Base-by-base conservation (phyloP, 805 yeast genomes). In the Candida sakaeoensis region DNA sequence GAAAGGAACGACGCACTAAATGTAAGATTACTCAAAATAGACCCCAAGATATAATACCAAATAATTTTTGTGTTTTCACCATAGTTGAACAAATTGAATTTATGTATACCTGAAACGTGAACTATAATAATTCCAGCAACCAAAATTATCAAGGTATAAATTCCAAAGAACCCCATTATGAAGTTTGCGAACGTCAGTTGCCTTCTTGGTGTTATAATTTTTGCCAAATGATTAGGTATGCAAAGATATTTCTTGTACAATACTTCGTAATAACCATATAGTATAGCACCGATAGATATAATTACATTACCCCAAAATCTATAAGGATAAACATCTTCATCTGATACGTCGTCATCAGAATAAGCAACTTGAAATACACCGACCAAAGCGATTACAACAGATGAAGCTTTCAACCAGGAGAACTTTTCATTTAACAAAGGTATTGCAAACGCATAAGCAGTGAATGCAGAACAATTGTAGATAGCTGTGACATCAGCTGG, bases 401-500 rank as follows among this genome's bases (percentile, higher is more conserved):
- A 77, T 21, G 68, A 52, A 8, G 78, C 70, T 58, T 88, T 87
- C 37, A 75, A 52, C 68, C 77, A 68, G 3, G 81, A 75, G 51
- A 86, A 77, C 35, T 60, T 65, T 52, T 88, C 96, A 24, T 75
- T 65, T 37, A 88, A 65, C 15, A 88, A 59, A 1, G 89, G 85
- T 19, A 88, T 80, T 3, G 95, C 87, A 60, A 88, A 87, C 12
- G 85, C 75, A 53, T 88, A 82, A 0, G 95, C 95, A 3, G 90
- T 82, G 57, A 88, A 88, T 0, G 95, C 95, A 12, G 91, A 82
- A 56, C 93, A 86, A 63, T 88, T 87, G 63, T 87, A 88, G 44
- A 87, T 87, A 3, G 96, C 96, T 2, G 95, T 88, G 26, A 88
- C 83, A 52, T 88, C 95, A 3, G 87, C 72, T 0, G 95, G 87